Percentiles rank a stretch among this genome's conserved stretches.
Evolutionary conservation across 306 rosid species (phyloP).

Genomic region (Heteromeles arbutifolia): DNA sequence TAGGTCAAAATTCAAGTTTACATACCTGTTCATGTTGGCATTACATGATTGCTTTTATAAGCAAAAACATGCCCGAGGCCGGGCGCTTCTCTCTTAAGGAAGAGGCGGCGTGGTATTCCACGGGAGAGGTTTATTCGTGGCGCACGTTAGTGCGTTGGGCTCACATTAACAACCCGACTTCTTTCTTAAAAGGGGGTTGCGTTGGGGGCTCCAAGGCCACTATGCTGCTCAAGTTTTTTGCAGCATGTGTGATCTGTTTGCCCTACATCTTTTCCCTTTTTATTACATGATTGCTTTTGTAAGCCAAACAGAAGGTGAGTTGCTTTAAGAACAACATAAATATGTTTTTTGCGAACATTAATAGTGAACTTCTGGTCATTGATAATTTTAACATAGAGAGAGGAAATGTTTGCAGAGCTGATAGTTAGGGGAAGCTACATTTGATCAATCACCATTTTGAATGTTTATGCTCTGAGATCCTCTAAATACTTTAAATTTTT

Average conservation of each 20-base stretch:
- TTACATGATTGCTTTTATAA: too few relatives aligned
- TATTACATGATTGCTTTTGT: neutral
- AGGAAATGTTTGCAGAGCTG: neutral
- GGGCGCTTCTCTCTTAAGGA: slow-evolving; percentile 40
- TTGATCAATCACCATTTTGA: neutral
- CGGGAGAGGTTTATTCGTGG: slow-evolving; percentile 42
- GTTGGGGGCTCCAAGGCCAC: slow-evolving; percentile 24
- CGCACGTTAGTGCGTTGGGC: slow-evolving; percentile 38
- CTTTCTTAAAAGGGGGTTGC: neutral
- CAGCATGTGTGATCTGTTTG: slow-evolving; percentile 23
- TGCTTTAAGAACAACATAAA: neutral
- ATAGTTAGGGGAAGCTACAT: neutral
- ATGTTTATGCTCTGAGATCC: neutral
- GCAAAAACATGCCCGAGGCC: slow-evolving; percentile 32
- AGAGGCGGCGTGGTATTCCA: slow-evolving; percentile 57
- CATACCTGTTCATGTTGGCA: neutral
- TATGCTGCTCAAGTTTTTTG: slow-evolving; percentile 16
- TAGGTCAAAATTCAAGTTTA: neutral
- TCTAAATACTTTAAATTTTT: neutral
- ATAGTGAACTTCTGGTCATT: neutral
- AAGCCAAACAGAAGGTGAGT: neutral
- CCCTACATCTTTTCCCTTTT: slow-evolving; percentile 20
- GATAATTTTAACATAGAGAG: neutral
- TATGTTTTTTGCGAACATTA: neutral
- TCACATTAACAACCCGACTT: slow-evolving; percentile 17